Evolutionary conservation across 768 basidiomycete genomes (phyloP).

Genomic region (Macrolepiota dolichaula): DNA sequence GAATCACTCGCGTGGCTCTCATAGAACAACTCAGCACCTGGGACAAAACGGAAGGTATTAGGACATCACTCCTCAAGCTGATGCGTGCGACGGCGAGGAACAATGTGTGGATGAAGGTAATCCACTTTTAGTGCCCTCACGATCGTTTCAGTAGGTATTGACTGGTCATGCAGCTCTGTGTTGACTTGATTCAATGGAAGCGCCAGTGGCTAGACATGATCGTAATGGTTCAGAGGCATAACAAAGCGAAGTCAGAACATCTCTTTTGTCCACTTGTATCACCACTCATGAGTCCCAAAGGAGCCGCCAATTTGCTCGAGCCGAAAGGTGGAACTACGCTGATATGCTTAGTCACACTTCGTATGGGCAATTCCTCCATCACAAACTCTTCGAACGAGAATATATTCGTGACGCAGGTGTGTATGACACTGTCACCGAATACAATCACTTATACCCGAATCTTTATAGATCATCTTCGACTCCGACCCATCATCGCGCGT

Average conservation of each 20-base stretch:
- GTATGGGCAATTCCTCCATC: neutral
- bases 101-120: neutral
- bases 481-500: neutral
- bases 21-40: no score
- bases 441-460: neutral
- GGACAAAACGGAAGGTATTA: neutral
- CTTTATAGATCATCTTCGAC: neutral
- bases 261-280: neutral
- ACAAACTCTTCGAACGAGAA: neutral
- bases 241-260: neutral
- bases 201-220: neutral
- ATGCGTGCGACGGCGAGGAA: neutral
- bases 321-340: neutral
- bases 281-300: neutral
- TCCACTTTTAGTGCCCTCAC: neutral
- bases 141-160: neutral
- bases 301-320: neutral
- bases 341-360: neutral
- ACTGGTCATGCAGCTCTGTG: neutral
- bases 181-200: neutral
- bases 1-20: no score
- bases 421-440: neutral
- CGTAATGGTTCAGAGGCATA: neutral
- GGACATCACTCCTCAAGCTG: neutral
- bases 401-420: neutral